phyloP scores from a whole-genome alignment of 1,139 yeast genomes.

The Lizanozyma gosingica region DNA sequence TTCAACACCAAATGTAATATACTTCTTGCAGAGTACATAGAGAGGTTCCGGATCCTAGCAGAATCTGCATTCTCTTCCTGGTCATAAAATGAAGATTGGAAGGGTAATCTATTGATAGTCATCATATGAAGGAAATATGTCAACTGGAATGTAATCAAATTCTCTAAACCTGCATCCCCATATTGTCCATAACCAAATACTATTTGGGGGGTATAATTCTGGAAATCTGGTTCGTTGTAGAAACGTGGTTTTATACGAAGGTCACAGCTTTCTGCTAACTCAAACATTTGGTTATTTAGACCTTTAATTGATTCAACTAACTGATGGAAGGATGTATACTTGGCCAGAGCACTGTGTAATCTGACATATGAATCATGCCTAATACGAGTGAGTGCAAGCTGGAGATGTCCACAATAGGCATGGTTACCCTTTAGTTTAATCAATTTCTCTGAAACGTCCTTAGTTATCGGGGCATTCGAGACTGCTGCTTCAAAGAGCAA shows the following conservation, averaged over 20 bases:
- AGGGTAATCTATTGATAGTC: constrained; percentile 29
- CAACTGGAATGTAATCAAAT: constrained; percentile 17
- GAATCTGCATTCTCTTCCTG: constrained; percentile 10
- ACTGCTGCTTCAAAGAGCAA: not conserved
- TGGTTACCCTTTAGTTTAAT: not conserved
- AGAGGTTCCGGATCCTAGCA: constrained; percentile 16
- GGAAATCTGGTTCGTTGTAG: constrained; percentile 10
- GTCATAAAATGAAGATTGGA: constrained; percentile 6
- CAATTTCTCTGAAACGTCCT: not conserved
- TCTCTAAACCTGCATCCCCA: constrained; percentile 8
- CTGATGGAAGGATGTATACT: constrained; percentile 2
- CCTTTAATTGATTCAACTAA: constrained; percentile 6
- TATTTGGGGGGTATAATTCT: constrained; percentile 2
- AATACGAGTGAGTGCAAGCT: not conserved
- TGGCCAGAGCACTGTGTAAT: constrained; percentile 2
- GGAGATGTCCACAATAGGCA: not conserved
- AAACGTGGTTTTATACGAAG: constrained; percentile 7
- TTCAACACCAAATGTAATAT: constrained; percentile 18
- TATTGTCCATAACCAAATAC: not conserved
- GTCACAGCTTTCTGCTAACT: constrained; percentile 6
- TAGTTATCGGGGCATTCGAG: not conserved
- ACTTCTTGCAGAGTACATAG: constrained; percentile 28
- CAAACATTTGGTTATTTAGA: constrained; percentile 11
- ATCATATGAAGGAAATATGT: constrained; percentile 25
- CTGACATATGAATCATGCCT: constrained; percentile 1